These are phyloP conservation scores for Colletotrichum salicis DNA, from an alignment of 2,329 filamentous ascomycete genomes.

Conservation along the genomic window DNA sequence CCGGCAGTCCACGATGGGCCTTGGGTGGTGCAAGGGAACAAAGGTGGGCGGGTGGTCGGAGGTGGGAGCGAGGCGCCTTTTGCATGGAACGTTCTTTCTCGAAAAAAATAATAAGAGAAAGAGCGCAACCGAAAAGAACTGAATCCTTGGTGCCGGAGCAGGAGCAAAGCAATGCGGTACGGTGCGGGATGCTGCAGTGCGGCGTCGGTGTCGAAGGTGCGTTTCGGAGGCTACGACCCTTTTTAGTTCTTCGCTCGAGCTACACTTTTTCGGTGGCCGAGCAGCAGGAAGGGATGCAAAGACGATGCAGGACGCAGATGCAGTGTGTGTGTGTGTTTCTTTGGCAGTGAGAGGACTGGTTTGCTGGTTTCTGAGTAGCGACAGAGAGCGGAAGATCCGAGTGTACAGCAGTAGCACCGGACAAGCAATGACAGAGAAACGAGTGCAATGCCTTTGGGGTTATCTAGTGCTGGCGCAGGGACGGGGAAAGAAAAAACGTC, in stretches of 20 bases:
- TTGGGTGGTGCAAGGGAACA: slow-evolving; percentile 6
- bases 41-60: background rate
- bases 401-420: slow-evolving; percentile 9
- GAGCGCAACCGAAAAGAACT: background rate
- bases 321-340: background rate
- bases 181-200: slow-evolving; percentile 31
- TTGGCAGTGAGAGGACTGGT: background rate
- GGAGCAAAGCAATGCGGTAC: background rate
- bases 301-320: background rate
- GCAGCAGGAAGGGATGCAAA: slow-evolving; percentile 11
- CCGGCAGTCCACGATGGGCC: slow-evolving; percentile 30
- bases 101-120: background rate
- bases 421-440: slow-evolving; percentile 10
- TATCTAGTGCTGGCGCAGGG: slow-evolving; percentile 9
- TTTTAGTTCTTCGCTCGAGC: slow-evolving; percentile 31
- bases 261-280: slow-evolving; percentile 34
- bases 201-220: slow-evolving; percentile 25
- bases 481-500: slow-evolving; percentile 2
- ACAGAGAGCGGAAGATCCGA: slow-evolving; percentile 20
- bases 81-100: slow-evolving; percentile 29
- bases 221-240: slow-evolving; percentile 29
- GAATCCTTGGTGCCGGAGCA: slow-evolving; percentile 3
- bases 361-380: too few species aligned
- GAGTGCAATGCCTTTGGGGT: slow-evolving; percentile 2
- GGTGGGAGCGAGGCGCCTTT: slow-evolving; percentile 30